Evolutionary conservation across 1,284 basidiomycete species (phyloP).

Genomic region (Cryptococcus depauperatus): DNA sequence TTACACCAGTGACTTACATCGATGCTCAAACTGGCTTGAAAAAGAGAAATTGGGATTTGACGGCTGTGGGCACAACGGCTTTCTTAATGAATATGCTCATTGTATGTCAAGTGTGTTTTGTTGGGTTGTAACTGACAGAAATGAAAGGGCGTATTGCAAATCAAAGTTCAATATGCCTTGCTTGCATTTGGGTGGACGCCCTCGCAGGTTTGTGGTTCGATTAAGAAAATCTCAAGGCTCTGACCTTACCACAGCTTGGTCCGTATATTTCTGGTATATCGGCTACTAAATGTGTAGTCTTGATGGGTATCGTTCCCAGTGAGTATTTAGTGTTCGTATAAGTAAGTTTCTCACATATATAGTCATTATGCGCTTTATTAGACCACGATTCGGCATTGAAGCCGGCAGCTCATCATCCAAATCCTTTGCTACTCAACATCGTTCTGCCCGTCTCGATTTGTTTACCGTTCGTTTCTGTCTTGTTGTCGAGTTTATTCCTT

Average conservation of each 20-base stretch:
- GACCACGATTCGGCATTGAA: conserved; percentile 26
- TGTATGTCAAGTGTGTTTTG: no score
- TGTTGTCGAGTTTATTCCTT: conserved; percentile 53
- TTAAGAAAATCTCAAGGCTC: background rate
- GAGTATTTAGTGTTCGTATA: conserved; percentile 11
- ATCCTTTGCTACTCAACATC: conserved; percentile 14
- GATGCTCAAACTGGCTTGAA: conserved; percentile 38
- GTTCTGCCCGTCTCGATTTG: conserved; percentile 37
- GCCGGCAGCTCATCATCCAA: background rate
- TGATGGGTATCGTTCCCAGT: conserved; percentile 58
- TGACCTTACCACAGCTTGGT: conserved; percentile 57
- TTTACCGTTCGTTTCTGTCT: conserved; percentile 36
- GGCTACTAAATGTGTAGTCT: conserved; percentile 54
- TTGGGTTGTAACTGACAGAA: no score
- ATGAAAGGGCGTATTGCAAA: conserved; percentile 52
- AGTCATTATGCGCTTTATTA: conserved; percentile 41
- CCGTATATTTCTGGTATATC: conserved; percentile 64
- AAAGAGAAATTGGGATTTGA: conserved; percentile 62
- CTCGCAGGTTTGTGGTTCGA: conserved; percentile 51
- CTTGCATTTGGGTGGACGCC: conserved; percentile 64
- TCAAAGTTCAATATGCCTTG: conserved; percentile 63
- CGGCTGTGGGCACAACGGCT: conserved; percentile 53
- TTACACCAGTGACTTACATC: conserved; percentile 51
- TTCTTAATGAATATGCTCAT: conserved; percentile 52
- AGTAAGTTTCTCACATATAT: background rate